Percentiles rank a stretch among this genome's conserved stretches.
phyloP scores from a whole-genome alignment of 2,329 filamentous ascomycete genomes.

The Biscogniauxia marginata region DNA sequence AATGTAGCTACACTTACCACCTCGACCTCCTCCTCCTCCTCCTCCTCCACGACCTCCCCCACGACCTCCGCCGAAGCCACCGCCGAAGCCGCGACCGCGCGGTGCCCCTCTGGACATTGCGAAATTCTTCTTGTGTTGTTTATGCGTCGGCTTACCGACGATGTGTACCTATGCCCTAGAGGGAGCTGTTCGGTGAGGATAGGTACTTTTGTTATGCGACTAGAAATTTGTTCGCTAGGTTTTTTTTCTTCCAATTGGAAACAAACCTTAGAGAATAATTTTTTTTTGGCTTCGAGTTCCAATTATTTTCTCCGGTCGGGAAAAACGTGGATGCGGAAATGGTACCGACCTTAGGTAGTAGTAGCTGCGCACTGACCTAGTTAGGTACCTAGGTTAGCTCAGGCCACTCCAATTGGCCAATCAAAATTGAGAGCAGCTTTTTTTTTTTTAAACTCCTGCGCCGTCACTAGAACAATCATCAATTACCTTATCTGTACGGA shows the following conservation, averaged over 20 bases:
- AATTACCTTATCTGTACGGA: too few species aligned
- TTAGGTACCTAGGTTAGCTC: too few species aligned
- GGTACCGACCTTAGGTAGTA: conserved; percentile 2
- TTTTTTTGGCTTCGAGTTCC: not conserved
- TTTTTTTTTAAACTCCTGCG: too few species aligned
- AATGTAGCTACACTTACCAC: conserved; percentile 31
- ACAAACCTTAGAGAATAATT: not conserved
- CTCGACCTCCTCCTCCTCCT: conserved; percentile 22
- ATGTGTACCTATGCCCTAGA: not conserved
- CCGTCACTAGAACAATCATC: too few species aligned
- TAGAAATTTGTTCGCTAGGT: not conserved
- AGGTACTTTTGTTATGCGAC: conserved; percentile 3
- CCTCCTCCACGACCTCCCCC: conserved; percentile 25
- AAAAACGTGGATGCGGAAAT: conserved; percentile 13
- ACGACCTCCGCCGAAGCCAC: conserved; percentile 26
- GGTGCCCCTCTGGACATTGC: conserved; percentile 35
- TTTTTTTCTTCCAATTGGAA: conserved; percentile 3
- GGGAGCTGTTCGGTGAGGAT: not conserved
- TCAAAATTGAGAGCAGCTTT: not conserved
- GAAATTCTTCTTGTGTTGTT: not conserved
- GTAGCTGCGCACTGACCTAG: too few species aligned
- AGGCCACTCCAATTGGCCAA: not conserved
- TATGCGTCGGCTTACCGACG: not conserved
- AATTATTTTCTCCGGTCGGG: not conserved
- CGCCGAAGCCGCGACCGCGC: conserved; percentile 32